phyloP scores from a whole-genome alignment of 2,329 filamentous ascomycete genomes.

The Septoria linicola region DNA sequence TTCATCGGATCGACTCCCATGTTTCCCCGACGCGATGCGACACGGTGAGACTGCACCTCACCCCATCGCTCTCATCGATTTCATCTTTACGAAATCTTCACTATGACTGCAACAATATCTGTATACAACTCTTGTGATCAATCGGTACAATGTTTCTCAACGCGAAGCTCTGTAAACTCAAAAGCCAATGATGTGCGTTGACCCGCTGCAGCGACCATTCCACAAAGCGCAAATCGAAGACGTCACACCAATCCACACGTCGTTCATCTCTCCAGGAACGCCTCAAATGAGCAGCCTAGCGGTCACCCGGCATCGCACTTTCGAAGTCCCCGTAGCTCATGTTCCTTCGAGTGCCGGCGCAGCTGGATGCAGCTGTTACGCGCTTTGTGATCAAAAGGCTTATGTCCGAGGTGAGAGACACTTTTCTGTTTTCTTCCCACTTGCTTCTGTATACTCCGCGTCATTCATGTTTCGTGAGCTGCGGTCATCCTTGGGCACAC shows the following conservation, averaged over 20 bases:
- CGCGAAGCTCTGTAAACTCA: background rate
- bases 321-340: slow-evolving; percentile 6
- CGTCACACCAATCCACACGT: slow-evolving; percentile 12
- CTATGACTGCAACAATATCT: too few species aligned
- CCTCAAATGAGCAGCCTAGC: slow-evolving; percentile 4
- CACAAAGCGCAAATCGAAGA: slow-evolving; percentile 10
- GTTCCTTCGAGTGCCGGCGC: background rate
- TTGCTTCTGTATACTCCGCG: background rate
- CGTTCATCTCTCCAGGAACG: background rate
- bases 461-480: background rate
- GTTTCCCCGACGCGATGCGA: too few species aligned
- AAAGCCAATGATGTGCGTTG: slow-evolving; percentile 3
- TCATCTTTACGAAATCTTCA: too few species aligned
- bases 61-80: too few species aligned
- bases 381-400: background rate
- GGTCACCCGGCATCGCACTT: slow-evolving; percentile 8
- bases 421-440: background rate
- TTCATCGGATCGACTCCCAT: too few species aligned
- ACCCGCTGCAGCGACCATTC: slow-evolving; percentile 9
- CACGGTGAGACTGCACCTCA: too few species aligned
- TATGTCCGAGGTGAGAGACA: background rate
- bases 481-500: too few species aligned
- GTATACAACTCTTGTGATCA: too few species aligned
- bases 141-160: slow-evolving; percentile 2
- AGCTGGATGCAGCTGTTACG: background rate